phyloP scores from a whole-genome alignment of 2,329 filamentous ascomycete genomes.

The Diaporthe helianthi region DNA sequence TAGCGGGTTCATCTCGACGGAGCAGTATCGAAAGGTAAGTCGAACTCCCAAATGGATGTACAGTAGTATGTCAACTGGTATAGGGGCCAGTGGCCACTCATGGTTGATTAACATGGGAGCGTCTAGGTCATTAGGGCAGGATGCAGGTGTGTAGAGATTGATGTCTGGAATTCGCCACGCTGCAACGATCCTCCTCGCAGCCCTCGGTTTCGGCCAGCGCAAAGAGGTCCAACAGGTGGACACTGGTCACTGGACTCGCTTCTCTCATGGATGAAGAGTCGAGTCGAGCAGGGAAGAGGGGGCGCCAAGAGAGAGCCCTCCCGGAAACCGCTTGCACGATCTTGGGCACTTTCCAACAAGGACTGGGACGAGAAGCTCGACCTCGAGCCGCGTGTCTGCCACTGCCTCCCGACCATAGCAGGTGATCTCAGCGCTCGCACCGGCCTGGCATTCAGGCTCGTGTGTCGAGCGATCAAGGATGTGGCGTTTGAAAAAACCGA shows the following conservation, averaged over 20 bases:
- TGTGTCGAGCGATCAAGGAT: constrained; percentile 80
- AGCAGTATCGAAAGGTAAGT: constrained; percentile 71
- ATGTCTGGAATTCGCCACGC: constrained; percentile 82
- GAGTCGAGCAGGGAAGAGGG: not conserved
- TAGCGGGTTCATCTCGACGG: constrained; percentile 75
- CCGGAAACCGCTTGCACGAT: constrained; percentile 16
- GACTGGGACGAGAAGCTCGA: constrained; percentile 39
- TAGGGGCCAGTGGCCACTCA: not conserved
- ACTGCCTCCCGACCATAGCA: constrained; percentile 52
- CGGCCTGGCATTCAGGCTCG: constrained; percentile 83
- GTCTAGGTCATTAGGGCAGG: constrained; percentile 64
- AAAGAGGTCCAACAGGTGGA: too few species aligned
- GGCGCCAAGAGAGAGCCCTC: constrained; percentile 36
- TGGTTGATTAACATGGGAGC: not conserved
- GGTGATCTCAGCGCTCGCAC: constrained; percentile 78
- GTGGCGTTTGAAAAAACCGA: constrained; percentile 76
- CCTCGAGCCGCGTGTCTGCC: constrained; percentile 80
- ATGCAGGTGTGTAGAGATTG: constrained; percentile 92
- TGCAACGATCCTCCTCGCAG: constrained; percentile 42
- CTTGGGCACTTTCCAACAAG: constrained; percentile 25
- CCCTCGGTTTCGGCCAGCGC: constrained; percentile 43
- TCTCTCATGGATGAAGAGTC: constrained; percentile 38
- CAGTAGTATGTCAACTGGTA: too few species aligned
- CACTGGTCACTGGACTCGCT: constrained; percentile 29
- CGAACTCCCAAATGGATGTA: too few species aligned